Conservation (phyloP, 2,329 filamentous ascomycete species). For the Fusarium falciforme region DNA sequence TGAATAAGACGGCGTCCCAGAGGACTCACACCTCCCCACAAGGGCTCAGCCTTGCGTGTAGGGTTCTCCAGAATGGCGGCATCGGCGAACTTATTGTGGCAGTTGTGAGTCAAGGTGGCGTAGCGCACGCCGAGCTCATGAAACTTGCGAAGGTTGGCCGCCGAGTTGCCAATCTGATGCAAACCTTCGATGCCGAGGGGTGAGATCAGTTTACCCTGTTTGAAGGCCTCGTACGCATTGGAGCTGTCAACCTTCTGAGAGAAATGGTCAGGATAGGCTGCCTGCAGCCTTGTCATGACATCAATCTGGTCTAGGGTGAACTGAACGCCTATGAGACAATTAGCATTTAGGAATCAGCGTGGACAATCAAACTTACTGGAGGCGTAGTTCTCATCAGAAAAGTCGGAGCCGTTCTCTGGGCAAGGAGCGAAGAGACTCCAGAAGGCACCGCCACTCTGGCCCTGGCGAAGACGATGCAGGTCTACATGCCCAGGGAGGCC, state of each 20-base stretch:
- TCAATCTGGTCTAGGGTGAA: slow-evolving; percentile 82
- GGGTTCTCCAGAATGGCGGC: slow-evolving; percentile 75
- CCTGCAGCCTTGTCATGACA: slow-evolving; percentile 72
- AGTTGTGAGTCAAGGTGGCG: slow-evolving; percentile 91
- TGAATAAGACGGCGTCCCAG: slow-evolving; percentile 75
- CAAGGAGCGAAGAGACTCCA: slow-evolving; percentile 90
- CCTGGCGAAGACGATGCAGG: slow-evolving; percentile 77
- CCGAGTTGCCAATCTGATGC: slow-evolving; percentile 91
- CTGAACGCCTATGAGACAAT: slow-evolving; percentile 62
- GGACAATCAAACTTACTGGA: slow-evolving; percentile 61
- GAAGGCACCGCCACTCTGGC: slow-evolving; percentile 85
- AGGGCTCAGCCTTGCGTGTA: slow-evolving; percentile 62
- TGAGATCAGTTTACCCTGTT: slow-evolving; percentile 74
- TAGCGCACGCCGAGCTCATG: slow-evolving; percentile 86
- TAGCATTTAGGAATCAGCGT: neutral
- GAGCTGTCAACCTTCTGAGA: slow-evolving; percentile 71
- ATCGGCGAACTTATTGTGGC: slow-evolving; percentile 90
- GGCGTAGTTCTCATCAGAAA: slow-evolving; percentile 78
- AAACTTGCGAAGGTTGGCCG: slow-evolving; percentile 79
- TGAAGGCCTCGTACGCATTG: slow-evolving; percentile 71
- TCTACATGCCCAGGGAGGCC: slow-evolving; percentile 80
- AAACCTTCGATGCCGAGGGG: slow-evolving; percentile 87
- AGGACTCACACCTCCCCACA: slow-evolving; percentile 78
- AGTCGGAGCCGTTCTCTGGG: slow-evolving; percentile 77
- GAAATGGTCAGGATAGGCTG: slow-evolving; percentile 75